Percentiles rank a stretch among this genome's conserved stretches.
phyloP scores from a whole-genome alignment of 1,284 basidiomycete genomes.

The Leccinum proliferum region DNA sequence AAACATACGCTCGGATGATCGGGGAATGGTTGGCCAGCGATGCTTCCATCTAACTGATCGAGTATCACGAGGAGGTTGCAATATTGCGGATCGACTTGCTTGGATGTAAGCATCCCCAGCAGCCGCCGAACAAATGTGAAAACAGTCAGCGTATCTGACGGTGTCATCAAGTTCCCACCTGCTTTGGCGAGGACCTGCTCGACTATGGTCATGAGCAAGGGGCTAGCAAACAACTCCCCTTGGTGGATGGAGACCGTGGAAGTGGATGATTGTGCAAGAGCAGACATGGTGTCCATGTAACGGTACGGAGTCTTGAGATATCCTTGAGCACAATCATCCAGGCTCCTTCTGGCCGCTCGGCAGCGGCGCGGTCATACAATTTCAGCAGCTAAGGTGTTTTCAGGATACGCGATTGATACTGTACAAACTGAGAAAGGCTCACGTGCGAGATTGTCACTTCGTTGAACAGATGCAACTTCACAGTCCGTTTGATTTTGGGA shows the following conservation, averaged over 20 bases:
- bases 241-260: background rate
- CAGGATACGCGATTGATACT: background rate
- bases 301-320: constrained; percentile 82
- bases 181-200: constrained; percentile 73
- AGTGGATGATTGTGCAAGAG: constrained; percentile 12
- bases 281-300: constrained; percentile 68
- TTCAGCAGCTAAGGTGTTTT: constrained; percentile 48
- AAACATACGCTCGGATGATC: constrained; percentile 35
- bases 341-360: constrained; percentile 27
- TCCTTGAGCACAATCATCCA: constrained; percentile 86
- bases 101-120: constrained; percentile 49
- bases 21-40: constrained; percentile 25
- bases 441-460: constrained; percentile 61
- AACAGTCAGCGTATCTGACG: constrained; percentile 50
- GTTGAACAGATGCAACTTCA: constrained; percentile 64
- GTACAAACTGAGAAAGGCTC: constrained; percentile 15
- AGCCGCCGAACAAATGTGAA: constrained; percentile 60
- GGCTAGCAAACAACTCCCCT: constrained; percentile 44
- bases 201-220: constrained; percentile 69
- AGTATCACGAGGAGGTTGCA: constrained; percentile 32
- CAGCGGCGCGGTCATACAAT: constrained; percentile 55
- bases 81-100: constrained; percentile 37
- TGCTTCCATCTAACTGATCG: constrained; percentile 31
- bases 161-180: constrained; percentile 43
- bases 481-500: constrained; percentile 57